Base-by-base conservation (phyloP, 2,329 filamentous ascomycete genomes). In the Zasmidium angulare region DNA sequence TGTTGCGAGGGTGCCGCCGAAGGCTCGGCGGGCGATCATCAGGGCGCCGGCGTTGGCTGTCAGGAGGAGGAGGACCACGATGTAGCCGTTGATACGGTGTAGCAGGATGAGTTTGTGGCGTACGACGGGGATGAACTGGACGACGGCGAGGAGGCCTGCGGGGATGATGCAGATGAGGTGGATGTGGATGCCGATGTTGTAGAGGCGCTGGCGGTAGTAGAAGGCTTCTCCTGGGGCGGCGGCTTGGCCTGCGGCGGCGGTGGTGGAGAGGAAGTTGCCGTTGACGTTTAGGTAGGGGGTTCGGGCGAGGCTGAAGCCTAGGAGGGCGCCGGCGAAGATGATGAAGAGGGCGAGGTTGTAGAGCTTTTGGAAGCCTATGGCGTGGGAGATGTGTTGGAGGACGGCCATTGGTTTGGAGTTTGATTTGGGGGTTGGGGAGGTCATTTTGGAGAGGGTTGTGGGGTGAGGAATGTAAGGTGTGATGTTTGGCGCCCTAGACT, bases 11-110 rank as follows among this genome's bases (percentile, higher is more conserved):
- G 75, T 77, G 1, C 86, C 86, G 1, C 85, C 85, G 63, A 86
- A 83, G 0, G 81, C 71, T 24, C 75, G 75, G 0, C 78, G 76
- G 0, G 76, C 72, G 20, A 86, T 81, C 75, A 87, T 82, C 0
- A 87, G 62, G 0, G 80, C 83, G 0, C 81, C 82, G 0, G 75
- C 74, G 2, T 80, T 79, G 14, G 76, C 74, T 2, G 81, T 56
- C 0, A 81, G 24, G 1, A 81, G 74, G 0, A 88, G 73, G 0
- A 83, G 56, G 0, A 84, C 59, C 54, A 85, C 69, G 3, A 82
- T 36, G 61, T 87, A 87, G 1, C 86, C 86, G 54, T 81, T 84
- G 56, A 88, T 77, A 0, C 86, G 81, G 67, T 89, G 86, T 21
- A 87, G 69, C 1, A 83, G 59, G 1, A 85, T 72, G 53, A 73